phyloP scores from a whole-genome alignment of 2,329 filamentous ascomycete genomes.

The Xylaria sp. region DNA sequence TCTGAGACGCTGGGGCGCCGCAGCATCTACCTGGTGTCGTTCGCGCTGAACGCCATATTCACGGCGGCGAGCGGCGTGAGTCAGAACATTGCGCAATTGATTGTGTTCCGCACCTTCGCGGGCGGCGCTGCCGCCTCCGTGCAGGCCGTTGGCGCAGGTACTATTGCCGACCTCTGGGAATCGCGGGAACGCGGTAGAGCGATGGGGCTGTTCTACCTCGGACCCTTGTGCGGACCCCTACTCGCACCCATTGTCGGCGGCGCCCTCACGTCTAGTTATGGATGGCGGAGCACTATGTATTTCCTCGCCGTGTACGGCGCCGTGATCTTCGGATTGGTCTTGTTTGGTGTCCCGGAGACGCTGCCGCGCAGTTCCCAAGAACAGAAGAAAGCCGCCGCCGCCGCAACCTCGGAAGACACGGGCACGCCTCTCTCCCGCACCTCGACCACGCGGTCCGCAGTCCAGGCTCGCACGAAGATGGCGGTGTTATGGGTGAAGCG shows the following conservation, averaged over 20 bases:
- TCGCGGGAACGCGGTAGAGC: conserved; percentile 72
- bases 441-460: conserved; percentile 66
- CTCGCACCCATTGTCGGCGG: conserved; percentile 80
- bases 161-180: conserved; percentile 83
- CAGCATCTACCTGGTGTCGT: conserved; percentile 79
- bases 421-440: conserved; percentile 50
- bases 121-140: conserved; percentile 82
- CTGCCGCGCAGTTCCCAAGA: conserved; percentile 48
- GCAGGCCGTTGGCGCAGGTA: conserved; percentile 82
- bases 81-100: conserved; percentile 74
- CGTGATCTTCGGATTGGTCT: conserved; percentile 58
- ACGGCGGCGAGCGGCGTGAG: conserved; percentile 72
- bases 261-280: conserved; percentile 68
- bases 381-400: background rate
- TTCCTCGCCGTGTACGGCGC: conserved; percentile 75
- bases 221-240: conserved; percentile 76
- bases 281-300: conserved; percentile 81
- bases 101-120: conserved; percentile 74
- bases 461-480: conserved; percentile 61
- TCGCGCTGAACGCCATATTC: conserved; percentile 74
- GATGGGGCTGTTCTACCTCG: conserved; percentile 85
- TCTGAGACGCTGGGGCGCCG: conserved; percentile 75
- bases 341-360: conserved; percentile 71
- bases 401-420: background rate
- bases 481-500: conserved; percentile 61